These are phyloP conservation scores for Claviceps maximensis DNA, from an alignment of 2,329 filamentous ascomycete species.

Conservation along the genomic window DNA sequence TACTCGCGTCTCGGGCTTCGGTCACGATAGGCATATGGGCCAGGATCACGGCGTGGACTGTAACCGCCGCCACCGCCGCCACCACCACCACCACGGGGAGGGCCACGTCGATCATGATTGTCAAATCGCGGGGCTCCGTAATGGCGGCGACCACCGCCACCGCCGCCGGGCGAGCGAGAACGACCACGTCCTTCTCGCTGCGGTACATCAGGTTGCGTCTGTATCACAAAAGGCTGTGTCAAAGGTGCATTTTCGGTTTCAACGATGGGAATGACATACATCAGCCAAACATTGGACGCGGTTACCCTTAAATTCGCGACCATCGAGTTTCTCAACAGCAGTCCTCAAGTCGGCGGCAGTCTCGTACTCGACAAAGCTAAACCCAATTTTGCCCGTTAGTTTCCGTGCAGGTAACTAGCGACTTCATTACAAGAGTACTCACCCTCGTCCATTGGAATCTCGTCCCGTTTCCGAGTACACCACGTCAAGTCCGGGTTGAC, in stretches of 20 bases:
- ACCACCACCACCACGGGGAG: slow-evolving; percentile 40
- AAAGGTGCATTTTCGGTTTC: not conserved
- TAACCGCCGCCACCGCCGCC: slow-evolving; percentile 45
- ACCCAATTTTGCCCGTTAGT: not conserved
- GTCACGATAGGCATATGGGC: slow-evolving; percentile 70
- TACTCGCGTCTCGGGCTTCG: slow-evolving; percentile 77
- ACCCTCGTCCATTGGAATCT: slow-evolving; percentile 88
- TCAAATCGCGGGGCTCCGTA: slow-evolving; percentile 51
- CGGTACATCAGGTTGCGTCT: slow-evolving; percentile 71
- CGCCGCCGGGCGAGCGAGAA: slow-evolving; percentile 55
- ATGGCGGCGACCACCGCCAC: slow-evolving; percentile 36
- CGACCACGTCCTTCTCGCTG: slow-evolving; percentile 51
- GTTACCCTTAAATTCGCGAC: slow-evolving; percentile 82
- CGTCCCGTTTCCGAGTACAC: slow-evolving; percentile 95
- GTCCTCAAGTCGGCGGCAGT: slow-evolving; percentile 78
- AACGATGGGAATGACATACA: slow-evolving; percentile 41
- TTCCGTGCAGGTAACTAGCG: not conserved
- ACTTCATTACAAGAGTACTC: slow-evolving; percentile 21
- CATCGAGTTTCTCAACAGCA: slow-evolving; percentile 90
- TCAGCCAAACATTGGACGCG: slow-evolving; percentile 78
- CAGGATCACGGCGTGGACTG: slow-evolving; percentile 58
- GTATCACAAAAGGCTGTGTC: not conserved
- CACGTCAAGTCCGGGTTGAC: slow-evolving; percentile 90
- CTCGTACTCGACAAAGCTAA: slow-evolving; percentile 94
- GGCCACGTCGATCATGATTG: slow-evolving; percentile 71